Evolutionary conservation across 2,329 filamentous ascomycete species (phyloP).

Genomic region (Mollisia scopiformis): DNA sequence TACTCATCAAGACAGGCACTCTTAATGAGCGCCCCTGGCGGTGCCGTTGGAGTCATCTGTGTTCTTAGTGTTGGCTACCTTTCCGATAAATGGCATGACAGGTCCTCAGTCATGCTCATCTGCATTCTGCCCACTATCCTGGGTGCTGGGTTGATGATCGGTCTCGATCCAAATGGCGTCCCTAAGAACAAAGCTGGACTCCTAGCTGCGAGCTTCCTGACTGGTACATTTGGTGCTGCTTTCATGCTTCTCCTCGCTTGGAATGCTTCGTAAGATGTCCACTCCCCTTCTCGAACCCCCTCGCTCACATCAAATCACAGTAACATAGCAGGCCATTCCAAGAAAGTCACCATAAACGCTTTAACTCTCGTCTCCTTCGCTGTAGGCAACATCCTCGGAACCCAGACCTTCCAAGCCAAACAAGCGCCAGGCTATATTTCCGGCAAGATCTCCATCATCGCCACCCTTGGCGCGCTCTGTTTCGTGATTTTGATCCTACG

Average conservation of each 20-base stretch:
- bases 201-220: conserved; percentile 15
- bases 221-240: conserved; percentile 17
- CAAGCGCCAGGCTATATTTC: conserved; percentile 44
- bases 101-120: conserved; percentile 23
- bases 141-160: conserved; percentile 19
- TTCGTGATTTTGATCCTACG: conserved; percentile 16
- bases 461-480: conserved; percentile 16
- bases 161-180: conserved; percentile 14
- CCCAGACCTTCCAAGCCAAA: conserved; percentile 45
- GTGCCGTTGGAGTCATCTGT: conserved; percentile 15
- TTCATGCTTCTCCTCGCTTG: conserved; percentile 20
- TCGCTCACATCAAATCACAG: conserved; percentile 36
- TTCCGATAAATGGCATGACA: conserved; percentile 19
- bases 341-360: conserved; percentile 49
- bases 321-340: conserved; percentile 47
- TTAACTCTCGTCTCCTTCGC: conserved; percentile 45
- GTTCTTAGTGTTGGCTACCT: conserved; percentile 15
- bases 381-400: conserved; percentile 47
- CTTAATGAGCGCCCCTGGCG: conserved; percentile 13
- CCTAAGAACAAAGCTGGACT: conserved; percentile 19
- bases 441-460: conserved; percentile 19
- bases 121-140: conserved; percentile 15
- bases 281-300: neutral
- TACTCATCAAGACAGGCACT: conserved; percentile 31
- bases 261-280: conserved; percentile 18